Percentiles rank a stretch among this genome's conserved stretches.
Evolutionary conservation across 441 rosid species (phyloP).

Genomic region (Euphorbia corollata): DNA sequence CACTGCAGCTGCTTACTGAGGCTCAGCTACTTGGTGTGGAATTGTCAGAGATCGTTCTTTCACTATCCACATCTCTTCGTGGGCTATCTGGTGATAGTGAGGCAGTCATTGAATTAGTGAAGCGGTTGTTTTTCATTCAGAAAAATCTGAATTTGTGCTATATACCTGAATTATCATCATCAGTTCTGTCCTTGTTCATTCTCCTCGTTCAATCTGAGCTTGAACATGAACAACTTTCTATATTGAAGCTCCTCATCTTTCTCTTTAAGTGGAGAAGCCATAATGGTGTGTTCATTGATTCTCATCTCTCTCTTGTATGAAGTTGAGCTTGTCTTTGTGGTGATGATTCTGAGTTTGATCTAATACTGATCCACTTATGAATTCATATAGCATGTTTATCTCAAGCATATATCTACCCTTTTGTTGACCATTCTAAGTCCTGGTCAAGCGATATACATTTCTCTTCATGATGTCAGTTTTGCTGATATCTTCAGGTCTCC

Average conservation of each 20-base stretch:
- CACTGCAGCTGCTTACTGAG: slow-evolving; percentile 41
- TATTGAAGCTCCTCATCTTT: slow-evolving; percentile 55
- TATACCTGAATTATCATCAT: slow-evolving; percentile 45
- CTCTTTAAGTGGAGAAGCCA: slow-evolving; percentile 66
- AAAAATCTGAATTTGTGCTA: slow-evolving; percentile 56
- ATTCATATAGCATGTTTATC: slow-evolving; percentile 8
- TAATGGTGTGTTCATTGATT: slow-evolving; percentile 41
- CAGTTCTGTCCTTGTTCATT: slow-evolving; percentile 44
- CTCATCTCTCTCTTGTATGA: slow-evolving; percentile 13
- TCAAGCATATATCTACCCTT: background rate
- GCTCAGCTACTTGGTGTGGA: slow-evolving; percentile 60
- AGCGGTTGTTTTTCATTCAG: slow-evolving; percentile 53
- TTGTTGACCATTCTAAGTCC: background rate
- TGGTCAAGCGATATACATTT: background rate
- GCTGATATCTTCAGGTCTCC: background rate
- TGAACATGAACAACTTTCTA: slow-evolving; percentile 73
- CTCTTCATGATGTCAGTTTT: slow-evolving; percentile 1
- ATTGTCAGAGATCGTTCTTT: slow-evolving; percentile 49
- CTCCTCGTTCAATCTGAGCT: slow-evolving; percentile 58
- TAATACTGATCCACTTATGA: background rate
- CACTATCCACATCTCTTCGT: slow-evolving; percentile 35
- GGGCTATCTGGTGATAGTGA: slow-evolving; percentile 35
- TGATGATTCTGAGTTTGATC: background rate
- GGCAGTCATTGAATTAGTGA: slow-evolving; percentile 46
- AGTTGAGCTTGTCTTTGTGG: background rate